Evolutionary conservation across 257 asterid species (phyloP).

Genomic region (Nicotiana paniculata): DNA sequence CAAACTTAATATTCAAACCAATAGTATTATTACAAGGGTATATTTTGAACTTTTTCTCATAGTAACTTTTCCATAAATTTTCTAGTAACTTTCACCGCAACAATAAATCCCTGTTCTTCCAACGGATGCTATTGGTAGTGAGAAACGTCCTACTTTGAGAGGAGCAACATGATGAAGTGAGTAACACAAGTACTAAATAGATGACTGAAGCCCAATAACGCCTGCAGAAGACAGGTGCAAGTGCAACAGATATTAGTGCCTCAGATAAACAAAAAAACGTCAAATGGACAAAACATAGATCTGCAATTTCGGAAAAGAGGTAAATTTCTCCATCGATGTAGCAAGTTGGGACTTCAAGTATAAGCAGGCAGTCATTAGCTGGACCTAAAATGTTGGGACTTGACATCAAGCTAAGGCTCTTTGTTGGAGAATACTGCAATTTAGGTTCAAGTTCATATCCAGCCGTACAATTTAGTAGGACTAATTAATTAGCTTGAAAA

Average conservation of each 20-base stretch:
- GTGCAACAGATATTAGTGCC: constrained; percentile 3
- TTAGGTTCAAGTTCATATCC: neutral
- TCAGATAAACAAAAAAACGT: neutral
- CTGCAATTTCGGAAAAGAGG: too few species aligned
- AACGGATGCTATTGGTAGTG: too few species aligned
- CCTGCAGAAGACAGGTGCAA: constrained; percentile 41
- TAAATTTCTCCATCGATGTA: too few species aligned
- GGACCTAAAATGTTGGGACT: too few species aligned
- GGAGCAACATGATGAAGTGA: neutral
- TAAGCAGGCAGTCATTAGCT: neutral
- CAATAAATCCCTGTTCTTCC: too few species aligned
- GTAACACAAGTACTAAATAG: constrained; percentile 34
- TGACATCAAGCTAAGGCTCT: neutral
- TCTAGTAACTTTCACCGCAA: too few species aligned
- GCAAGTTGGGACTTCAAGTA: neutral
- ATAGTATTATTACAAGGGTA: too few species aligned
- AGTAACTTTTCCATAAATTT: too few species aligned
- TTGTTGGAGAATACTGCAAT: too few species aligned
- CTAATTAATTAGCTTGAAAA: neutral
- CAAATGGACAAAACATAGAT: neutral
- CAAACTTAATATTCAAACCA: too few species aligned
- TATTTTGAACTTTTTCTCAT: too few species aligned
- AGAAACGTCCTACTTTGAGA: neutral
- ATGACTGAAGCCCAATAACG: constrained; percentile 84
- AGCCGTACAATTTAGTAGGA: neutral